Conservation (phyloP, 2,329 filamentous ascomycete species). For the Leptographium lundbergii region DNA sequence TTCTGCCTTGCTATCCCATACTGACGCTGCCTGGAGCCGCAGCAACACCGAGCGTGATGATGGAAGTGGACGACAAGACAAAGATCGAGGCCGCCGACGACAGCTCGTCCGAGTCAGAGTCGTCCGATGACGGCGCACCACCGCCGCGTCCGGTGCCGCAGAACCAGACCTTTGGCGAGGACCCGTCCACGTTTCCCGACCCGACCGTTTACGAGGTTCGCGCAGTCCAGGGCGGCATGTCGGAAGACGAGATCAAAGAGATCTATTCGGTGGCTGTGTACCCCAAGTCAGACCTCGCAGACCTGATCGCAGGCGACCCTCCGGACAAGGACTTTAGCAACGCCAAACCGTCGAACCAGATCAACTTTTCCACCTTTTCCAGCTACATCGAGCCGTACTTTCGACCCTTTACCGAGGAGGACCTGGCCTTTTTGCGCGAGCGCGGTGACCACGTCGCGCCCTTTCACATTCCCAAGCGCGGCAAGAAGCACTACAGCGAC, state of each 20-base stretch:
- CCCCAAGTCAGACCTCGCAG: conserved; percentile 65
- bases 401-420: conserved; percentile 79
- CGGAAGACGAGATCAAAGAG: conserved; percentile 70
- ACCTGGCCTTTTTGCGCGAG: conserved; percentile 84
- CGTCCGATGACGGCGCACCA: conserved; percentile 45
- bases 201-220: conserved; percentile 92
- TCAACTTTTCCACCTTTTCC: conserved; percentile 87
- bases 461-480: conserved; percentile 76
- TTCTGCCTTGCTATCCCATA: not conserved
- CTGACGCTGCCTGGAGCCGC: not conserved
- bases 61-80: conserved; percentile 17
- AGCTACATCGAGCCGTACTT: conserved; percentile 88
- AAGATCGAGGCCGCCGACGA: conserved; percentile 18
- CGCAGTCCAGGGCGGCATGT: conserved; percentile 59
- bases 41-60: not conserved
- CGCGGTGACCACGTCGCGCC: conserved; percentile 72
- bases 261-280: conserved; percentile 83
- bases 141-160: conserved; percentile 56
- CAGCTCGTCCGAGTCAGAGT: conserved; percentile 30
- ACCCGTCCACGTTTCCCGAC: conserved; percentile 82
- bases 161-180: conserved; percentile 80
- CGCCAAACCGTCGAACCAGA: conserved; percentile 86
- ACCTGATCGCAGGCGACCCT: conserved; percentile 77
- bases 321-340: conserved; percentile 94
- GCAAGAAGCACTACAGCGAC: conserved; percentile 75